Conservation (phyloP, 768 basidiomycete species). For the Tricholoma matsutake region DNA sequence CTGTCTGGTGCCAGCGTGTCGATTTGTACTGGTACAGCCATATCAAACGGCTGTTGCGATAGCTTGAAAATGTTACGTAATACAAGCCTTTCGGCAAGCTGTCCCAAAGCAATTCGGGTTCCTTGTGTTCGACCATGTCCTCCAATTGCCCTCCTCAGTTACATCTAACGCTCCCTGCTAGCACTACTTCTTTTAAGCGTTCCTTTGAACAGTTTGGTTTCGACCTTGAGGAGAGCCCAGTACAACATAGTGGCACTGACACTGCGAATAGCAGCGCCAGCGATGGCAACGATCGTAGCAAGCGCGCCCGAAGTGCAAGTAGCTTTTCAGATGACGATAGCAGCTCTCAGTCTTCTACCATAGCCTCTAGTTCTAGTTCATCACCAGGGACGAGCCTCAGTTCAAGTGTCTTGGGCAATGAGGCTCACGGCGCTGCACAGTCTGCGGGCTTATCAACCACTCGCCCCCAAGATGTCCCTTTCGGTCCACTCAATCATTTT, state of each 20-base stretch:
- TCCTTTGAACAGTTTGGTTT: slow-evolving; percentile 59
- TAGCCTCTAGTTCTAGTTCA: slow-evolving; percentile 27
- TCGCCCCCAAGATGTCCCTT: slow-evolving; percentile 9
- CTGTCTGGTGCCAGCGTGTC: too few relatives aligned
- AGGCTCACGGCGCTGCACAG: slow-evolving; percentile 4
- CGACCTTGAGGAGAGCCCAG: slow-evolving; percentile 51
- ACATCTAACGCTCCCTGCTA: slow-evolving; percentile 48
- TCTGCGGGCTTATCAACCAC: slow-evolving; percentile 9
- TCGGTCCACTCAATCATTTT: slow-evolving; percentile 17
- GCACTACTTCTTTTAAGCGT: slow-evolving; percentile 55
- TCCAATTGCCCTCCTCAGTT: slow-evolving; percentile 49
- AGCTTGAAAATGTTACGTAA: neutral
- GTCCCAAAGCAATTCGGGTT: too few relatives aligned
- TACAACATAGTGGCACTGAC: slow-evolving; percentile 15
- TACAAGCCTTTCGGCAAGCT: neutral
- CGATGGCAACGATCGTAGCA: slow-evolving; percentile 50
- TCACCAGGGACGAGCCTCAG: slow-evolving; percentile 11
- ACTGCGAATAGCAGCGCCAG: slow-evolving; percentile 25
- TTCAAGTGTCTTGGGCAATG: slow-evolving; percentile 8
- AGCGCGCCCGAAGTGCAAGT: slow-evolving; percentile 55
- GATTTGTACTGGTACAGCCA: too few relatives aligned
- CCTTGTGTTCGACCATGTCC: slow-evolving; percentile 32
- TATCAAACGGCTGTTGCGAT: too few relatives aligned
- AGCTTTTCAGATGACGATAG: slow-evolving; percentile 38
- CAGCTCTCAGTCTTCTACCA: slow-evolving; percentile 34